These are phyloP conservation scores for Penicillium thymicola DNA, from an alignment of 2,329 filamentous ascomycete genomes.

Conservation along the genomic window DNA sequence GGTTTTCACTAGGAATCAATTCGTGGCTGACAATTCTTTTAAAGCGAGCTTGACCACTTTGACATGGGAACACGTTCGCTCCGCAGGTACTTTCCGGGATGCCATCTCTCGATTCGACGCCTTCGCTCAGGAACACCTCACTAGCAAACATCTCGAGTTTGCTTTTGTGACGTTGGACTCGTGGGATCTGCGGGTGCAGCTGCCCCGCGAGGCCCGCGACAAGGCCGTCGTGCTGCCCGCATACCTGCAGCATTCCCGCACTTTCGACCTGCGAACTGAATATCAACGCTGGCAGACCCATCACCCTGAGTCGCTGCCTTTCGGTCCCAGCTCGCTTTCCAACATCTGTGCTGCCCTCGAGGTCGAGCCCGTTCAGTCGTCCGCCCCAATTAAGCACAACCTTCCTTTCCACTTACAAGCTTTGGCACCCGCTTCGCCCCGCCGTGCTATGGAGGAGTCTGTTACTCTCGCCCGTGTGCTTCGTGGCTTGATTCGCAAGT, in stretches of 20 bases:
- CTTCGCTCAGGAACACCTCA: slow-evolving; percentile 88
- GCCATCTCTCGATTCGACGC: slow-evolving; percentile 92
- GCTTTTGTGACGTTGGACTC: slow-evolving; percentile 98
- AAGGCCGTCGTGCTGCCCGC: slow-evolving; percentile 95
- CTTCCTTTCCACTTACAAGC: slow-evolving; percentile 97
- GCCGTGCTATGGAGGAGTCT: slow-evolving; percentile 95
- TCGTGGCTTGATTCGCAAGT: slow-evolving; percentile 90
- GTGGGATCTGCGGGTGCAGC: slow-evolving; percentile 96
- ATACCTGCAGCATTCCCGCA: slow-evolving; percentile 95
- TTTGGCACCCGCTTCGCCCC: slow-evolving; percentile 87
- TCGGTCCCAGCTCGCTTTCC: slow-evolving; percentile 88
- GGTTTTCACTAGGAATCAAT: slow-evolving; percentile 15
- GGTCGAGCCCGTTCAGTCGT: slow-evolving; percentile 95
- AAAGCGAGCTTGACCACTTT: slow-evolving; percentile 92
- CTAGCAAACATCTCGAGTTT: slow-evolving; percentile 89
- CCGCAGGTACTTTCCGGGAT: slow-evolving; percentile 94
- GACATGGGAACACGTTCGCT: slow-evolving; percentile 98
- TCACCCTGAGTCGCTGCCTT: slow-evolving; percentile 94
- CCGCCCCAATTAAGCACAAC: slow-evolving; percentile 97
- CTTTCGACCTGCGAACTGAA: slow-evolving; percentile 93
- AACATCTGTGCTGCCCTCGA: slow-evolving; percentile 98
- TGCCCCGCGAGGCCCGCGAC: slow-evolving; percentile 94
- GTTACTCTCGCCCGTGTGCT: slow-evolving; percentile 91
- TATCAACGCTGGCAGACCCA: slow-evolving; percentile 99
- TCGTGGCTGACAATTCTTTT: slow-evolving; percentile 28